Base-by-base conservation (phyloP, 192 early-diverging fungal genomes). In the Backusella circina region DNA sequence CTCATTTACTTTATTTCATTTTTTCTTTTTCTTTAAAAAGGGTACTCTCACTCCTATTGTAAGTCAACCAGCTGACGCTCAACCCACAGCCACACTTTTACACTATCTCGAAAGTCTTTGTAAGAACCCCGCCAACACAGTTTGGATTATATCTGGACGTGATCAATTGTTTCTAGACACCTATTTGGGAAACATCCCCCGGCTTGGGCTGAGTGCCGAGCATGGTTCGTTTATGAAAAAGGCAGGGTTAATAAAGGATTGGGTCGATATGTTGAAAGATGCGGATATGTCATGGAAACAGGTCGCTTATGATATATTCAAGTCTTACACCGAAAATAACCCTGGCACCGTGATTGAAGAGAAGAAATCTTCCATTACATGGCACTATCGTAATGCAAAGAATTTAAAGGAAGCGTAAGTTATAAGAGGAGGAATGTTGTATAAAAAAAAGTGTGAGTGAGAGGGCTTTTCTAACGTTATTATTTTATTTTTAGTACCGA, bases 31-130 rank as follows among this genome's bases (percentile, higher is more conserved):
- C 8, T n/a, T 38, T n/a, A 57, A 15, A 65, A 67, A 92, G 91
- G 97, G 97, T 36, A 99, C 97, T 3, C 81, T 99, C 21, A 97
- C 97, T 1, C 96, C 97, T 3, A 99, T 99, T 66, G 88, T 88
- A 65, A 94, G 92, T 80, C 92, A 88, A n/a, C 97, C 97, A n/a
- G 89, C 86, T 8, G 93, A 90, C 32, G 97, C 97, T 7, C 79
- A 94, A 21, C 97, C 97, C 38, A 89, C 92, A 51, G 86, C 91
- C 30, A 85, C 89, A 31, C 93, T 97, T 93, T 88, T 99, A 36
- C 79, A 86, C 47, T 91, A 93, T 3, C 78, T 99, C 73, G 78
- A 80, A 16, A 75, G 71, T 18, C 86, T 99, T 6, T 86, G 87
- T 23, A 81, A 75, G 16, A 94, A 99, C 79, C 94, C 93, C 18